Evolutionary conservation across 805 yeast species (phyloP), one percentile per base, ranked within the genome.

Genomic region (Zygosaccharomyces siamensis): DNA sequence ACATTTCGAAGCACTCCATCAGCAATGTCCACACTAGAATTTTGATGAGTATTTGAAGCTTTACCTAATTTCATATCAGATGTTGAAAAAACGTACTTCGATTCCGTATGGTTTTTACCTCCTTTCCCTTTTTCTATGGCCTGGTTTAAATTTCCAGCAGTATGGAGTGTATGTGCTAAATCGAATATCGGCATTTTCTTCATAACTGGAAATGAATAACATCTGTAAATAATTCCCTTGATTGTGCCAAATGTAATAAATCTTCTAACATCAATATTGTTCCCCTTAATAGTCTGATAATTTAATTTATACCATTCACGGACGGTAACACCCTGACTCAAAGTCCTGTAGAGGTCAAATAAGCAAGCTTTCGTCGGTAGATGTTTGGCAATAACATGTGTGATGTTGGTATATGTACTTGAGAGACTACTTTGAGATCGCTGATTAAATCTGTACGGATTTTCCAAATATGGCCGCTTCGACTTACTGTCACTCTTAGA

Each of bases 221-320:
- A 86, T 45, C 97, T 70, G 62, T 89, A 89, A 7, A 95, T 84
- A 5, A 93, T 60, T 0, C 95, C 89, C 52, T 89, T 78, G 21
- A 88, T 71, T 2, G 88, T 76, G 1, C 99, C 99, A 72, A 90
- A 93, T 16, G 89, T 80, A 18, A 93, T 72, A 57, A 93, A 87
- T 47, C 95, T 71, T 53, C 98, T 74, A 3, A 93, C 72, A 65
- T 93, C 99, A 37, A 95, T 80, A 53, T 81, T 76, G 24, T 70
- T 64, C 14, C 54, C 55, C 21, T 69, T 60, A 14, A 93, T 69
- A 3, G 70, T 67, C 41, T 77, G 76, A 35, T 72, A 72, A 60
- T 93, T 83, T 50, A 80, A 85, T 23, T 75, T 59, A 62, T 81
- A 87, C 98, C 99, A 95, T 21, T 84, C 87, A 52, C 81, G 81